A percentile compares a stretch with the other conserved stretches of the same genome.
Conservation (phyloP, 371 early-diverging fungal genomes). For the Conidiobolus incongruus region DNA sequence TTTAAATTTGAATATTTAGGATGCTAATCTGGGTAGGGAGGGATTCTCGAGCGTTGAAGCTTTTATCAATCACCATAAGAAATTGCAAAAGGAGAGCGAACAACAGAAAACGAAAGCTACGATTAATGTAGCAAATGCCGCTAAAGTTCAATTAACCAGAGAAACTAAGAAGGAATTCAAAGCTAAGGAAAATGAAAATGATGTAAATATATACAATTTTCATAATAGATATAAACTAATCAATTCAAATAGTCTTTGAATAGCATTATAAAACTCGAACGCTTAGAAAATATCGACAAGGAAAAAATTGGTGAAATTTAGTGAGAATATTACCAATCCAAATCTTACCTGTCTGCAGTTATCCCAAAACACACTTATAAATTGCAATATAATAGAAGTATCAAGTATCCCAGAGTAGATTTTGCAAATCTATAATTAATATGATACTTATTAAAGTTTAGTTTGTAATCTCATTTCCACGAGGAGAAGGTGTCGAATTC, state of each 20-base stretch:
- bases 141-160: background rate
- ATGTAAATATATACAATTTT: background rate
- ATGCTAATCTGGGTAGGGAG: background rate
- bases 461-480: constrained; percentile 76
- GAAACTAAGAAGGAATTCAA: background rate
- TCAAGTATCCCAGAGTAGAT: constrained; percentile 48
- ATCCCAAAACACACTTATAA: constrained; percentile 49
- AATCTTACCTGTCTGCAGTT: constrained; percentile 46
- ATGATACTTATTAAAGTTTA: constrained; percentile 7
- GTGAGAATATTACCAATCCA: constrained; percentile 51
- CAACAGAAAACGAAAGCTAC: background rate
- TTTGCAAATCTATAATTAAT: background rate
- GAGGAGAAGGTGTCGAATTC: constrained; percentile 67
- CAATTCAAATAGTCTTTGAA: constrained; percentile 28
- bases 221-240: background rate
- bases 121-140: background rate
- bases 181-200: background rate
- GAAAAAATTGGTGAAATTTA: constrained; percentile 56
- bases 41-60: constrained; percentile 2
- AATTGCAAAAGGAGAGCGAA: constrained; percentile 5
- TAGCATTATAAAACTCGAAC: constrained; percentile 53
- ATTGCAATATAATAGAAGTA: constrained; percentile 30
- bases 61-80: background rate
- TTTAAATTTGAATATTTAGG: background rate
- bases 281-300: constrained; percentile 27